Evolutionary conservation across 768 basidiomycete species (phyloP).

Genomic region (Gloeostereum incarnatum): DNA sequence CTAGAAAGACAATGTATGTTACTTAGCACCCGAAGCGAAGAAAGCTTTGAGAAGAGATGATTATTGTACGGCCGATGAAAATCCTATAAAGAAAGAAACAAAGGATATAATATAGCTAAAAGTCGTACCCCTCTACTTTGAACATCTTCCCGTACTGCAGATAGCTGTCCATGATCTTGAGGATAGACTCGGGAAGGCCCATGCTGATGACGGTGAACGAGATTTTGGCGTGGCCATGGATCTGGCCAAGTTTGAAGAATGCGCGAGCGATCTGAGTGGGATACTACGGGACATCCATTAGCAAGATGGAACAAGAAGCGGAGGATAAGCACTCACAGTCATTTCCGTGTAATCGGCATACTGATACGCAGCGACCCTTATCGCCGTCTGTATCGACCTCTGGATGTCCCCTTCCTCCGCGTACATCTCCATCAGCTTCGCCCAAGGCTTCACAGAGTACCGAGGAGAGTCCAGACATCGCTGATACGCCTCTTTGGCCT

Average conservation of each 20-base stretch:
- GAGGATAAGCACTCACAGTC: constrained; percentile 44
- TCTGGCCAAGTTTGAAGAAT: constrained; percentile 89
- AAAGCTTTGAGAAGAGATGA: too few species aligned
- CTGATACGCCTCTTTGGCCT: constrained; percentile 97
- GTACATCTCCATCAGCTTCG: constrained; percentile 90
- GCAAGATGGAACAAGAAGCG: neutral
- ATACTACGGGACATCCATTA: constrained; percentile 40
- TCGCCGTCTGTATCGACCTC: constrained; percentile 83
- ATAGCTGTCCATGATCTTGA: constrained; percentile 91
- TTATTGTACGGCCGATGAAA: neutral
- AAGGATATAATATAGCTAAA: constrained; percentile 27
- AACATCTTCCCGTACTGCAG: constrained; percentile 82
- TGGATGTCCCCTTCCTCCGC: constrained; percentile 95
- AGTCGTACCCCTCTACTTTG: constrained; percentile 82
- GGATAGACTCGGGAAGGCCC: constrained; percentile 83
- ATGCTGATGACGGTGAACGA: constrained; percentile 89
- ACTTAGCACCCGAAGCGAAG: too few species aligned
- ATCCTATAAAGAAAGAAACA: constrained; percentile 1
- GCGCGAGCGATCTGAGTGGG: constrained; percentile 85
- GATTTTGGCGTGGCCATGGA: constrained; percentile 92
- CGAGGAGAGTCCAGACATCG: constrained; percentile 81
- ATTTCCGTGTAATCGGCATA: constrained; percentile 85
- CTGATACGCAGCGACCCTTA: constrained; percentile 89
- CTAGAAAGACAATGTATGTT: too few species aligned
- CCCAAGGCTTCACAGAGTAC: constrained; percentile 90